Percentiles rank a stretch among this genome's conserved stretches.
phyloP scores from a whole-genome alignment of 148 eudicot genomes.

The Hydrangea macrophylla region DNA sequence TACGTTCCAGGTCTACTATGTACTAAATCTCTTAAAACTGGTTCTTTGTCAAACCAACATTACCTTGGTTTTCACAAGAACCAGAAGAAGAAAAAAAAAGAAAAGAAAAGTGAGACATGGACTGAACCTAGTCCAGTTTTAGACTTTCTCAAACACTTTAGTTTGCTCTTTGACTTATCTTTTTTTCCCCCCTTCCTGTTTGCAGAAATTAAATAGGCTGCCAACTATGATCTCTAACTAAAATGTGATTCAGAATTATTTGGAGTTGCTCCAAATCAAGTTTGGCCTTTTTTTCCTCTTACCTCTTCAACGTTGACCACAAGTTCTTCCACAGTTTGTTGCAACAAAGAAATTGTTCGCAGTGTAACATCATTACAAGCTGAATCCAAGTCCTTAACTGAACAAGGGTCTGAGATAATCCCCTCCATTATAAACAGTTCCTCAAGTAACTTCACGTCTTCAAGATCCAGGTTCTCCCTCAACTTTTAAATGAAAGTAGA shows the following conservation, averaged over 20 bases:
- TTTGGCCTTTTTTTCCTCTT: background rate
- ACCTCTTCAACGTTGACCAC: conserved; percentile 50
- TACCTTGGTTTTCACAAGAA: too few species aligned
- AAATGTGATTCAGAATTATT: background rate
- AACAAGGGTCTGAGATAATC: conserved; percentile 47
- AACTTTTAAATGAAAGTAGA: conserved; percentile 36
- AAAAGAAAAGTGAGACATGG: too few species aligned
- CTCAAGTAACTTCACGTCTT: conserved; percentile 64
- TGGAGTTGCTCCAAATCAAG: background rate
- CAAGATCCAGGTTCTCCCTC: conserved; percentile 50
- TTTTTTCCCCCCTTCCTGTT: background rate
- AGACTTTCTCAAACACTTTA: too few species aligned
- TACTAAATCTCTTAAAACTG: too few species aligned
- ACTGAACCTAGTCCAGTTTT: too few species aligned
- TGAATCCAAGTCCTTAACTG: conserved; percentile 51
- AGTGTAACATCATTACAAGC: conserved; percentile 50
- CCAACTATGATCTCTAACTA: background rate
- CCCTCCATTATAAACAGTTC: conserved; percentile 66
- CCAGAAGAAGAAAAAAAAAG: too few species aligned
- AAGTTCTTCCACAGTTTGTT: conserved; percentile 59
- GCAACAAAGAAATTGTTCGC: conserved; percentile 58
- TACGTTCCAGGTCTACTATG: background rate
- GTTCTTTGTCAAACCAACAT: too few species aligned
- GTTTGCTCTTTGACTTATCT: background rate
- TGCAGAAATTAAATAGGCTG: background rate